Base-by-base conservation (phyloP, 208 protist species). In the Porcisia deanei region DNA sequence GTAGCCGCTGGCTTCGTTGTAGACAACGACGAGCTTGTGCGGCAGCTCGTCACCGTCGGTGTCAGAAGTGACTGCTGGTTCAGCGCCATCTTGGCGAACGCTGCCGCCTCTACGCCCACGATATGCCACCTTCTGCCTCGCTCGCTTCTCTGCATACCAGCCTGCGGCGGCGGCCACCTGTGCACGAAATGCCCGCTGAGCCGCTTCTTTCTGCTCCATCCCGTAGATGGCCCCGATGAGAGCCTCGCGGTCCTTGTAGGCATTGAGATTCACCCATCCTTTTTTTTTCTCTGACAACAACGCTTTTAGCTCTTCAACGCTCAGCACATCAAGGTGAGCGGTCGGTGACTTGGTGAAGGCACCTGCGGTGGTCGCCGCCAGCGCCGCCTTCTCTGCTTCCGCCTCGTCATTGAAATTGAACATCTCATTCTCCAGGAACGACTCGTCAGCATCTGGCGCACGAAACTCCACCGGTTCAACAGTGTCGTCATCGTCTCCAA, bases 201-300 rank as follows among this genome's bases (percentile, higher is more conserved):
- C 76, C 57, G 57, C 34, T 59, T 85, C 64, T 34, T 72, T 60
- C 60, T 66, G 45, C 25, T 80, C 76, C 14, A 80, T 76, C 0
- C 78, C 71, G 30, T 73, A 58, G 49, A 83, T 71, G 3, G 81
- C 75, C 2, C 45, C 25, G 66, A 84, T 70, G 37, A 82, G 66
- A 49, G 60, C 81, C 0, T 66, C 75, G 64, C 75, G 53, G 43
- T 59, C 54, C 75, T 82, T 76, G 57, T 79, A 77, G 41, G 57
- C 59, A 16, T 75, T 64, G 10, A 84, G 47, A 47, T 87, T 81
- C 20, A 81, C 73, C 57, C 68, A 49, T 30, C 80, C 80, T 6
- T 87, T 81, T 45, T 71, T 86, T n/a, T 81, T 87, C 22, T 87
- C 83, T 7, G 66, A 72, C 37, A 87, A 49, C 37, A 82, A n/a